Base-by-base conservation (phyloP, 148 eudicot species). In the Chenopodium berlandieri region DNA sequence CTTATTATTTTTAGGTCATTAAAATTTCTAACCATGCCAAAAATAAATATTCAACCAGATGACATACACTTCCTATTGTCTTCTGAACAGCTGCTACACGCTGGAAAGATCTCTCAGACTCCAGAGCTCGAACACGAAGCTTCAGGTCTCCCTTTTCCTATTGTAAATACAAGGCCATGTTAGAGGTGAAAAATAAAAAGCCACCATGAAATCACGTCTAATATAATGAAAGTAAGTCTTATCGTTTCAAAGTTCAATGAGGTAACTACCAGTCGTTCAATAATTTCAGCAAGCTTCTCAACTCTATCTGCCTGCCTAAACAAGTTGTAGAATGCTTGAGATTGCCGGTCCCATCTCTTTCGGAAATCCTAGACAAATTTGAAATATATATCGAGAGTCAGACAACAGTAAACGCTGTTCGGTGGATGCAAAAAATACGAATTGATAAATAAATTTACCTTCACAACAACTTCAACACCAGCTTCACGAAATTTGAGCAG, bases 131-230 rank as follows among this genome's bases (percentile, higher is more conserved):
- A 75, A 96, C 99, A 63, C 99, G 92, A 83, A 96, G 98, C 91
- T 96, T 96, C 85, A 96, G 83, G 83, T 96, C 99, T 67, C 99
- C 98, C 90, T 96, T 97, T 83, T 96, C 99, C 99, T 96, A 84
- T 64, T 71, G 32, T 25, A 67, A 10, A 75, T 72, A 58, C 11
- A 68, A 70, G 63, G 77, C 14, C 7, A 25, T 60, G 47, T 76
- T 47, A 79, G 50, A 67, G 67, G 30, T 40, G 34, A 83, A 69
- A 27, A 30, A 63, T 71, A 76, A 2, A n/a, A 14, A 71, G 31
- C 37, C 19, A 25, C 25, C 13, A 58, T 23, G 52, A 50, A 71
- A 32, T 44, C 27, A 75, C 22, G 67, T 48, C 9, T 9, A 71
- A 44, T 74, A 48, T 30, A 27, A 4, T 22, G 8, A 8, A 47